These are phyloP conservation scores for Solanum tarijense DNA, from an alignment of 257 asterid species.

Conservation along the genomic window DNA sequence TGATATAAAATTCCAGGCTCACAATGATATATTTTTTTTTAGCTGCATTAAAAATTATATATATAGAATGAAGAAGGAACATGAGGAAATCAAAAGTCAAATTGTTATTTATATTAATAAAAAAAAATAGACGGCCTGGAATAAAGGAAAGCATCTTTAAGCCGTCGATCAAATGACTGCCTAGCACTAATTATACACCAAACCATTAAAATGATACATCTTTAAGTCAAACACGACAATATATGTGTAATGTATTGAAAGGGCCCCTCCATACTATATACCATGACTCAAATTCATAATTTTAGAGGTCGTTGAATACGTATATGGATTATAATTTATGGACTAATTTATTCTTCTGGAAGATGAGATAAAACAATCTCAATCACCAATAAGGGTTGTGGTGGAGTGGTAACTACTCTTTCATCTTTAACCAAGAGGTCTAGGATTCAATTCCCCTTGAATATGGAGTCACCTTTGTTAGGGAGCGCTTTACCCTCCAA, in stretches of 20 bases:
- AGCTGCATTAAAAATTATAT: conserved; percentile 3
- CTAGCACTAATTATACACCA: neutral
- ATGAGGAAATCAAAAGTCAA: neutral
- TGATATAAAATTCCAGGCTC: neutral
- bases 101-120: neutral
- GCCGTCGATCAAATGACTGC: neutral
- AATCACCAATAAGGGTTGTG: neutral
- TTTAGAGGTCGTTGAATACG: too few relatives aligned
- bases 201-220: neutral
- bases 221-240: neutral
- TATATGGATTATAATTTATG: too few relatives aligned
- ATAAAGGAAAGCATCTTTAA: neutral
- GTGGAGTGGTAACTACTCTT: too few relatives aligned
- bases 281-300: too few relatives aligned
- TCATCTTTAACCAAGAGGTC: too few relatives aligned
- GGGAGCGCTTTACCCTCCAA: too few relatives aligned
- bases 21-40: neutral
- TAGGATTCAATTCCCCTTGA: too few relatives aligned
- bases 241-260: neutral
- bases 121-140: neutral
- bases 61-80: neutral
- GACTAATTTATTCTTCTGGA: accelerated
- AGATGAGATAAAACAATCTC: neutral
- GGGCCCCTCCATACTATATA: neutral
- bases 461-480: too few relatives aligned